These are phyloP conservation scores for Xylaria arbuscula DNA, from an alignment of 2,329 filamentous ascomycete genomes.

Conservation along the genomic window DNA sequence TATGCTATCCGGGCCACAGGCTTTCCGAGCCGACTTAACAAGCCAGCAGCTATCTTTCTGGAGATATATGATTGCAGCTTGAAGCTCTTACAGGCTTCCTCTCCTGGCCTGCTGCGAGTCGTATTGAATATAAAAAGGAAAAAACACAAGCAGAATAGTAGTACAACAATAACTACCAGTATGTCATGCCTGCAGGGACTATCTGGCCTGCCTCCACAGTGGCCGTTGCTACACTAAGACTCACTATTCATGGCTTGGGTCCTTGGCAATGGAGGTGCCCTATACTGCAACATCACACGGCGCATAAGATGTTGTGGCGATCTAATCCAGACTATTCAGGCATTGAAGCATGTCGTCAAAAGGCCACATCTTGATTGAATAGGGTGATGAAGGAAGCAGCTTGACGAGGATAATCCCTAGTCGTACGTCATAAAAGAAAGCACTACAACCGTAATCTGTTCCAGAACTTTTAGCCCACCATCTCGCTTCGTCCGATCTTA, in stretches of 20 bases:
- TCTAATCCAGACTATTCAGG: not conserved
- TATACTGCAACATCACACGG: slow-evolving; percentile 2
- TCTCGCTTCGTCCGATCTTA: slow-evolving; percentile 17
- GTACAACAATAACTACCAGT: not conserved
- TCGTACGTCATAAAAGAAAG: not conserved
- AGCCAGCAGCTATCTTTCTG: not conserved
- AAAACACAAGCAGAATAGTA: not conserved
- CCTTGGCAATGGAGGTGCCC: slow-evolving; percentile 10
- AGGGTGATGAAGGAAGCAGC: not conserved
- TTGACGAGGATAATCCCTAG: slow-evolving; percentile 10
- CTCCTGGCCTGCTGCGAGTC: not conserved
- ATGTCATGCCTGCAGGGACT: not conserved
- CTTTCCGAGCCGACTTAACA: not conserved
- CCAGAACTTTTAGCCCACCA: slow-evolving; percentile 4
- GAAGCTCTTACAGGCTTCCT: not conserved
- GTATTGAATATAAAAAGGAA: not conserved
- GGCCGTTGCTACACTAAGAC: slow-evolving; percentile 6
- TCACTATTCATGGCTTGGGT: slow-evolving; percentile 5
- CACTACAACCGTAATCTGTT: slow-evolving; percentile 1
- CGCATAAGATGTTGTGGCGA: slow-evolving; percentile 5
- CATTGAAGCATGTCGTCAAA: not conserved
- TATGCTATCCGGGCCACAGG: slow-evolving; percentile 8
- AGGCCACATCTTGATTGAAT: not conserved
- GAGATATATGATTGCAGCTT: slow-evolving; percentile 5
- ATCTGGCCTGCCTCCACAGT: not conserved